A percentile compares a stretch with the other conserved stretches of the same genome.
Evolutionary conservation across 805 yeast genomes (phyloP).

Genomic region (Komagataella kurtzmanii): DNA sequence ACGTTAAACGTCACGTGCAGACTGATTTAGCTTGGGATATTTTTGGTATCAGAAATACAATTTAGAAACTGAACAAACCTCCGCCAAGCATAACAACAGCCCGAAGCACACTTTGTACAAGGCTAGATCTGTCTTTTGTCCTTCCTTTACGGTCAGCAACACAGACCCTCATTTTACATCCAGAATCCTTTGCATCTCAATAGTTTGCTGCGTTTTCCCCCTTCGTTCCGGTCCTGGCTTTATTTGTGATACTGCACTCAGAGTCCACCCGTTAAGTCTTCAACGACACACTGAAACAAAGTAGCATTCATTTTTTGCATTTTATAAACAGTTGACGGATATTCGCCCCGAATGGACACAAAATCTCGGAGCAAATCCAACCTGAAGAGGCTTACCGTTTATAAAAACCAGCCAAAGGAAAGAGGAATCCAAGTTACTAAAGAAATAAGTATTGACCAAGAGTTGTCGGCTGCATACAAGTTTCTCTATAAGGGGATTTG

Average conservation of each 20-base stretch:
- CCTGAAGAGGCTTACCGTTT: neutral
- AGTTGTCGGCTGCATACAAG: neutral
- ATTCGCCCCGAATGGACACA: neutral
- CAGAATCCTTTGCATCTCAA: neutral
- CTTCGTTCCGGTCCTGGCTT: neutral
- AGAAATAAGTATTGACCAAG: neutral
- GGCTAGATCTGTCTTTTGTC: neutral
- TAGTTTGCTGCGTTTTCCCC: neutral
- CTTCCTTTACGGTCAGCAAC: neutral
- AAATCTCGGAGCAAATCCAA: neutral
- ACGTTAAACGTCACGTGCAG: neutral
- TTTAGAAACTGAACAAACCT: neutral
- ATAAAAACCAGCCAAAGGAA: neutral
- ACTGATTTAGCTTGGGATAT: neutral
- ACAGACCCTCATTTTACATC: neutral
- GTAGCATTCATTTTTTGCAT: neutral
- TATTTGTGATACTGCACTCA: neutral
- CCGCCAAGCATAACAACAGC: neutral
- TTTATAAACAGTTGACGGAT: neutral
- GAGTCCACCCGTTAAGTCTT: neutral
- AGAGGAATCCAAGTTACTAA: neutral
- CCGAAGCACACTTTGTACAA: neutral
- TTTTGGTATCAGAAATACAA: neutral
- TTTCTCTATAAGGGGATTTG: neutral
- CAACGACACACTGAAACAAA: neutral